Conservation (phyloP, 2,329 filamentous ascomycete species). For the Trichoderma arundinaceum region DNA sequence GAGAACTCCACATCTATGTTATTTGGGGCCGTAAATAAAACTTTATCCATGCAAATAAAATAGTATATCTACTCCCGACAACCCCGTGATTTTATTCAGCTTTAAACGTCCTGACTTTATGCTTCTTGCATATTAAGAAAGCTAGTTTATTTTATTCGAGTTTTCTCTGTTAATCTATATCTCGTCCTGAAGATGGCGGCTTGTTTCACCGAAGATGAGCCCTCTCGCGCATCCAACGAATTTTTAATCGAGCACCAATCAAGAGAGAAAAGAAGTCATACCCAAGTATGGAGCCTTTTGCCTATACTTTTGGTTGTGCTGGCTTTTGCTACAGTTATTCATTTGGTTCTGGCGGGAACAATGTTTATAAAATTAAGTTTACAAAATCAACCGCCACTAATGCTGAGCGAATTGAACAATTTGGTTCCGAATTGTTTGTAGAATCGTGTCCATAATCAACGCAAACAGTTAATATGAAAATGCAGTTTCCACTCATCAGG, state of each 20-base stretch:
- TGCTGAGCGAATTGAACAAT: slow-evolving; percentile 13
- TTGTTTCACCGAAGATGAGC: neutral
- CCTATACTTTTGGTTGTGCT: neutral
- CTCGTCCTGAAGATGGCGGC: neutral
- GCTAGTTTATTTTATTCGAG: neutral
- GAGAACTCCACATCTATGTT: too few relatives aligned
- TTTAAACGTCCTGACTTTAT: too few relatives aligned
- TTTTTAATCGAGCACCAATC: slow-evolving; percentile 2
- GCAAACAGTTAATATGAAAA: neutral
- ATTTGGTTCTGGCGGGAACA: neutral
- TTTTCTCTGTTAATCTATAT: neutral
- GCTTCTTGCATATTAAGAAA: too few relatives aligned
- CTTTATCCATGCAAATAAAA: neutral
- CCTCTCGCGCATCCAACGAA: neutral
- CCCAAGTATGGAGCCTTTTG: neutral
- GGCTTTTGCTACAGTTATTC: neutral
- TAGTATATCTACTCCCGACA: too few relatives aligned
- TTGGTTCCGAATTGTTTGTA: slow-evolving; percentile 15
- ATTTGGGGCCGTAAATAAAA: neutral
- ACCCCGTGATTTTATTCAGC: too few relatives aligned
- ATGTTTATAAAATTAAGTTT: neutral
- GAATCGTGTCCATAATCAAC: neutral
- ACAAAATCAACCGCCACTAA: neutral
- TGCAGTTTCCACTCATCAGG: neutral
- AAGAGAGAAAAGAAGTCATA: neutral